Base-by-base conservation (phyloP, 2,329 filamentous ascomycete species). In the Fusarium proliferatum region DNA sequence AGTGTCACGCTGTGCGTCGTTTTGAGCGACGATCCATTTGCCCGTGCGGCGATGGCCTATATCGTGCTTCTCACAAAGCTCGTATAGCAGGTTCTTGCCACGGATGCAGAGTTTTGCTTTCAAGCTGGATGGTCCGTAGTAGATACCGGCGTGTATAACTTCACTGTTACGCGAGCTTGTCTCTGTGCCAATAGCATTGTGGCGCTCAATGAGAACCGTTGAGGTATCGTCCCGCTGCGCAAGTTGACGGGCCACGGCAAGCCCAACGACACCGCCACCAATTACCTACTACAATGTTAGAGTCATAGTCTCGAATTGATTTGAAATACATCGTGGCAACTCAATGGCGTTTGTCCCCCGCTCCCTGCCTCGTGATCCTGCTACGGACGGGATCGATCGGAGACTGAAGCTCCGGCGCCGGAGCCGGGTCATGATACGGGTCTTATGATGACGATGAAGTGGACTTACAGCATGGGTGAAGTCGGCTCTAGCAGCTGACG, bases 21-120 rank as follows among this genome's bases (percentile, higher is more conserved):
- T 92, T 84, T 98, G 96, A 2, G 96, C 96, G 3, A 98, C 93
- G 77, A 98, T 93, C 95, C 96, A 98, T 85, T 98, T 98, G 67
- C 95, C 95, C 30, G 91, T 93, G 80, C 92, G 92, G 61, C 87
- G 87, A 83, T 96, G 89, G 0, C 90, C 90, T 57, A 99, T 92
- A 64, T 83, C 82, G 77, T 93, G 85, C 64, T 84, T 84, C 9
- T 84, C 82, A 85, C 96, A 98, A 46, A 97, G 89, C 8, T 86
- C 87, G 83, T 99, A 99, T 67, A 98, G 86, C 80, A 94, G 86
- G 38, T 91, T 80, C 76, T 92, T 92, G 67, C 96, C 96, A 38
- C 86, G 85, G 72, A 98, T 86, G 84, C 96, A 99, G 17, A 99
- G 89, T 21, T 85, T 84, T 2, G 95, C 94, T 84, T 99, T 99